Percentiles rank a stretch among this genome's conserved stretches.
Evolutionary conservation across 2,329 filamentous ascomycete genomes (phyloP).

Genomic region (Daldinia eschscholtzii): DNA sequence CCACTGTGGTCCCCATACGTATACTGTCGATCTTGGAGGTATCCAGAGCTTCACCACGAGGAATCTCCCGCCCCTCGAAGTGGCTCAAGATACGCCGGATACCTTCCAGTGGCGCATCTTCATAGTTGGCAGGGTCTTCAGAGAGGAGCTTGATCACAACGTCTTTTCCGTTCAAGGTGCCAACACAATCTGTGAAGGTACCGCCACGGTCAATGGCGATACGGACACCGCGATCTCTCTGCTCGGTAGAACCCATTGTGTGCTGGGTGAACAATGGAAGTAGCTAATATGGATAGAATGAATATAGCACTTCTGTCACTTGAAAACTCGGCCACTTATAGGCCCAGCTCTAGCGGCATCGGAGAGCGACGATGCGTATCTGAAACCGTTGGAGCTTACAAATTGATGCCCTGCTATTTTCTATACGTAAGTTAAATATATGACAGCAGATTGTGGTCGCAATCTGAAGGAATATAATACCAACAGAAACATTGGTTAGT

Average conservation of each 20-base stretch:
- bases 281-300: constrained; percentile 1
- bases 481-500: not conserved
- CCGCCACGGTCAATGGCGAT: constrained; percentile 86
- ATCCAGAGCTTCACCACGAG: constrained; percentile 82
- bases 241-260: constrained; percentile 54
- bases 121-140: constrained; percentile 90
- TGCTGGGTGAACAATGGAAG: constrained; percentile 1
- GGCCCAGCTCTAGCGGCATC: constrained; percentile 4
- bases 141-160: constrained; percentile 90
- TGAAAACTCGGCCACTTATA: not conserved
- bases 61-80: constrained; percentile 81
- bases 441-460: not conserved
- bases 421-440: constrained; percentile 10
- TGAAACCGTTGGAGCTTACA: constrained; percentile 1
- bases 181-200: constrained; percentile 93
- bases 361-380: not conserved
- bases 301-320: constrained; percentile 6
- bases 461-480: not conserved
- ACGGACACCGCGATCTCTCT: constrained; percentile 70
- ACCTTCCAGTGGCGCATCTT: constrained; percentile 90
- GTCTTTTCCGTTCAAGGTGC: constrained; percentile 81
- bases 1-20: constrained; percentile 95
- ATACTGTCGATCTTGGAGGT: constrained; percentile 89
- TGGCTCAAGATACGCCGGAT: constrained; percentile 87
- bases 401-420: not conserved